Conservation (phyloP, 1,284 basidiomycete genomes). For the Rhodofomes roseus region DNA sequence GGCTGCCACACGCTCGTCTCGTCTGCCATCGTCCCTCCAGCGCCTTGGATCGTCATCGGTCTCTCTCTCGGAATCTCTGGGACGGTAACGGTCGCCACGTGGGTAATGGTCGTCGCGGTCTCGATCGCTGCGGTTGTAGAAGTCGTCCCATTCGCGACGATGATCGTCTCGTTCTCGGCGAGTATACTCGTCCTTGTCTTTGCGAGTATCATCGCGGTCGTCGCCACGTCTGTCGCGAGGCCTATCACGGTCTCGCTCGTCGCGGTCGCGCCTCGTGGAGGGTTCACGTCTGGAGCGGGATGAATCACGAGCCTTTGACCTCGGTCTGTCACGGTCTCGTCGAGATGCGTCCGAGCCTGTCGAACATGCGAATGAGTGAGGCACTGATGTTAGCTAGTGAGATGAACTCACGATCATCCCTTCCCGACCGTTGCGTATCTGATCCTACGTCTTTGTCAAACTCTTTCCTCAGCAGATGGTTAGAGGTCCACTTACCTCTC, state of each 20-base stretch:
- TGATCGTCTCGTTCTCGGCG: slow-evolving; percentile 30
- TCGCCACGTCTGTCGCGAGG: slow-evolving; percentile 11
- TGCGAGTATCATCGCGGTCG: slow-evolving; percentile 26
- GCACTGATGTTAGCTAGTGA: neutral
- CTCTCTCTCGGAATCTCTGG: slow-evolving; percentile 38
- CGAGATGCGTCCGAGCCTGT: slow-evolving; percentile 47
- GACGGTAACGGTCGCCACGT: slow-evolving; percentile 19
- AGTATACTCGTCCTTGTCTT: slow-evolving; percentile 25
- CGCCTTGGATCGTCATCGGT: slow-evolving; percentile 60
- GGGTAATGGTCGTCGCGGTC: slow-evolving; percentile 36
- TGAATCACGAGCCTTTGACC: slow-evolving; percentile 57
- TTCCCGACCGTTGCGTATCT: slow-evolving; percentile 46
- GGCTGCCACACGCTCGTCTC: slow-evolving; percentile 66
- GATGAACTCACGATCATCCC: slow-evolving; percentile 55
- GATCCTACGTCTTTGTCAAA: slow-evolving; percentile 31
- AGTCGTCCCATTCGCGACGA: slow-evolving; percentile 31
- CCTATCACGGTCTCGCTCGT: slow-evolving; percentile 29
- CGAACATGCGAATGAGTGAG: neutral
- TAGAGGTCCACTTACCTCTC: slow-evolving; percentile 48
- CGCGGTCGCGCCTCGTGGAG: slow-evolving; percentile 43
- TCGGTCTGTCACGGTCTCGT: slow-evolving; percentile 53
- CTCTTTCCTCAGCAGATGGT: neutral
- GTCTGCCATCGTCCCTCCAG: slow-evolving; percentile 77
- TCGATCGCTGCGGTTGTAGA: slow-evolving; percentile 31
- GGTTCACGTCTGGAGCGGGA: slow-evolving; percentile 55